Percentiles rank a stretch among this genome's conserved stretches.
phyloP scores from a whole-genome alignment of 2,329 filamentous ascomycete genomes.

The Colletotrichum sidae region DNA sequence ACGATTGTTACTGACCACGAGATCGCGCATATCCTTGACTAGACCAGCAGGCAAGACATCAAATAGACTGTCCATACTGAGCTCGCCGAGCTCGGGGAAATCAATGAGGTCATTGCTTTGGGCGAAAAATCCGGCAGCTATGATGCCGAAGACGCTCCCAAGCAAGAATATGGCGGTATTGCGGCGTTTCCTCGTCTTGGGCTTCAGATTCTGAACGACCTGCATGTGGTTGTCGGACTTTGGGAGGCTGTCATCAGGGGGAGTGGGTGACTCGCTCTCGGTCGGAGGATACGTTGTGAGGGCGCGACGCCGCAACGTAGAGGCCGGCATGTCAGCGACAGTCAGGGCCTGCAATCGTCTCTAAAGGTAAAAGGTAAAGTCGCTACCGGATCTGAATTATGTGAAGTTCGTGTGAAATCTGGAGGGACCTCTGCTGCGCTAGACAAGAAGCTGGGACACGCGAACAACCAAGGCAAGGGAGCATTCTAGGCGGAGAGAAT shows the following conservation, averaged over 20 bases:
- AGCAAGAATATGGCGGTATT: constrained; percentile 87
- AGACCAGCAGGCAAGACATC: constrained; percentile 90
- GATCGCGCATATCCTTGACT: constrained; percentile 84
- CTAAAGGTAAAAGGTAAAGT: constrained; percentile 3
- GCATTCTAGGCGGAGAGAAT: no score
- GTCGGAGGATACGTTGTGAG: constrained; percentile 42
- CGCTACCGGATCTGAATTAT: no score
- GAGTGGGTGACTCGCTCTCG: constrained; percentile 37
- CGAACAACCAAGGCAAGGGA: no score
- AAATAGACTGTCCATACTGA: constrained; percentile 86
- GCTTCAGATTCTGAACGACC: constrained; percentile 51
- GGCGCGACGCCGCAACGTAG: constrained; percentile 37
- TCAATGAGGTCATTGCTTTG: constrained; percentile 90
- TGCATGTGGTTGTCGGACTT: constrained; percentile 52
- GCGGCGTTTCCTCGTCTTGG: constrained; percentile 75
- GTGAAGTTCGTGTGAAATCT: no score
- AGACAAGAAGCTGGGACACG: no score
- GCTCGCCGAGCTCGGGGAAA: constrained; percentile 75
- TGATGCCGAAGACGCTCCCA: constrained; percentile 88
- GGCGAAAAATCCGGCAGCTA: constrained; percentile 91
- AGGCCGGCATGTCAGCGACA: constrained; percentile 24
- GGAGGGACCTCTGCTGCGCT: no score
- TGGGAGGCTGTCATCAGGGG: constrained; percentile 49
- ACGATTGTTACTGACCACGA: constrained; percentile 71
- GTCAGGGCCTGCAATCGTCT: not conserved